phyloP scores from a whole-genome alignment of 345 rosid species.

The Eucalyptus grandis region DNA sequence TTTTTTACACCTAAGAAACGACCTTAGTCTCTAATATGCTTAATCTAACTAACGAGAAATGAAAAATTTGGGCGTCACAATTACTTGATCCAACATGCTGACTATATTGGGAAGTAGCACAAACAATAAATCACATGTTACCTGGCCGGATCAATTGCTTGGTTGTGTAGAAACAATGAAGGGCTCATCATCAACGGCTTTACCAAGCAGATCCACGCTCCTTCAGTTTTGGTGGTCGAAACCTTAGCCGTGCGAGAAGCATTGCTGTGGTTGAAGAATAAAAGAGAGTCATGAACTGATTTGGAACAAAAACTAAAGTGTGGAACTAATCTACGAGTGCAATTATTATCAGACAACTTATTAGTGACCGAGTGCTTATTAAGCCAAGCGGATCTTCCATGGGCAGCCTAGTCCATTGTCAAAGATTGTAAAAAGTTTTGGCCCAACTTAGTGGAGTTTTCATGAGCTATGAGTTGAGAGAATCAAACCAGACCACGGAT shows the following conservation, averaged over 20 bases:
- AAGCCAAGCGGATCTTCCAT: neutral
- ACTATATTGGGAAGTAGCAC: neutral
- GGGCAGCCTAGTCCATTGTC: neutral
- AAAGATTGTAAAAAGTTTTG: neutral
- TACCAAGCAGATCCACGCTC: neutral
- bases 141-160: accelerated
- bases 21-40: too few relatives aligned
- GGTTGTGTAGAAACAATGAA: neutral
- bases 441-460: neutral
- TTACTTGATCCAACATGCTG: too few relatives aligned
- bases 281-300: too few relatives aligned
- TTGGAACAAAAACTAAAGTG: too few relatives aligned
- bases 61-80: too few relatives aligned
- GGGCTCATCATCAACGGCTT: neutral
- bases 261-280: neutral
- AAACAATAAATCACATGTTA: too few relatives aligned
- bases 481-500: neutral
- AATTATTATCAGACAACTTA: neutral
- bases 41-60: too few relatives aligned
- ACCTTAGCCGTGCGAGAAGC: neutral
- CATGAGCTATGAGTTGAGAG: neutral
- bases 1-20: too few relatives aligned
- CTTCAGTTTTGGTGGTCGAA: too few relatives aligned
- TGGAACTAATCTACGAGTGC: neutral
- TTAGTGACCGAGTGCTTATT: neutral